Evolutionary conservation across 2,329 filamentous ascomycete species (phyloP), one percentile per base, ranked within the genome.

Genomic region (Pestalotiopsis sp.): DNA sequence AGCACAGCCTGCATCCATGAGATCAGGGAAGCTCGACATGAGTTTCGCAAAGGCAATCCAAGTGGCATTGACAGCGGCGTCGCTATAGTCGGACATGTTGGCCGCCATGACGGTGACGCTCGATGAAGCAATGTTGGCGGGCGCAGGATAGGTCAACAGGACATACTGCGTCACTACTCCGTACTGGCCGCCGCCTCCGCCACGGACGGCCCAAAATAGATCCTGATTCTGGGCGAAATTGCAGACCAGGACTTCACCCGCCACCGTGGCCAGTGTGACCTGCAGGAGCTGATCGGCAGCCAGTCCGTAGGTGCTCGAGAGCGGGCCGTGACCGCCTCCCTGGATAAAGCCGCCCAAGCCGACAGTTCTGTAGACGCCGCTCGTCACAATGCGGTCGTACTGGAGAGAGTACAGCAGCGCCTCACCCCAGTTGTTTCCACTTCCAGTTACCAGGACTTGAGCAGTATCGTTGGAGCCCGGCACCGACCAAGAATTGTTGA

Each of bases 151-250:
- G 17, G 59, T 38, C 6, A 62, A 44, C 1, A 62, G 38, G 30
- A 62, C 35, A 40, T 85, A 3, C 82, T 83, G 13, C 30, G 83
- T 75, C 1, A 90, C 86, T 1, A 90, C 80, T 2, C 81, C 88
- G 70, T 85, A 91, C 38, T 82, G 89, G 11, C 87, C 86, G 9
- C 83, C 85, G 2, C 89, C 88, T 0, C 89, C 88, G 4, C 88
- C 88, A 57, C 81, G 81, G 1, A 90, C 76, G 1, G 89, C 89
- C 89, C 88, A 92, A 78, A 88, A 91, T 1, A 91, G 79, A 64
- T 91, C 88, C 0, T 78, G 67, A 70, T 91, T 86, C 52, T 83
- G 69, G 0, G 72, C 73, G 0, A 78, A 80, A 4, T 80, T 84
- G 0, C 86, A 87, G 2, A 76, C 82, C 1, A 89, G 70, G 22